Conservation (phyloP, 495 filamentous ascomycete genomes). For the Wilcoxina mikolae region DNA sequence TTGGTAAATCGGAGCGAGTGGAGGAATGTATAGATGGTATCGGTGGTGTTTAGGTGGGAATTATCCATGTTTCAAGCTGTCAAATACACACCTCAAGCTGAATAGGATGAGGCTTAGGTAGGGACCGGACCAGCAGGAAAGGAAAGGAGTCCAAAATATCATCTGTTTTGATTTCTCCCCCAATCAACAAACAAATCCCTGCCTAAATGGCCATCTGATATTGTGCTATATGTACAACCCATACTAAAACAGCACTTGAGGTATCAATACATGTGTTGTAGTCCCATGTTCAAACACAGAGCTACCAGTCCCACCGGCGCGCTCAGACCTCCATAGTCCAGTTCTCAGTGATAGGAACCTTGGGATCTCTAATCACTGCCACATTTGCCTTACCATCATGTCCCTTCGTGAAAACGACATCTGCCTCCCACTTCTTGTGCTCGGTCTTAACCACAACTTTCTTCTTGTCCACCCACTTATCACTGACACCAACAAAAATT, state of each 20-base stretch:
- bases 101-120: too few relatives aligned
- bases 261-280: too few relatives aligned
- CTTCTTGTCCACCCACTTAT: constrained; percentile 52
- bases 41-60: too few relatives aligned
- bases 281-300: too few relatives aligned
- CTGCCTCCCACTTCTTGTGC: constrained; percentile 45
- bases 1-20: too few relatives aligned
- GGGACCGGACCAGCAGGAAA: too few relatives aligned
- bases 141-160: too few relatives aligned
- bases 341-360: constrained; percentile 57
- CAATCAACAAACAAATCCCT: background rate
- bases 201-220: background rate
- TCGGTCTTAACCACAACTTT: constrained; percentile 55
- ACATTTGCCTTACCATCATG: constrained; percentile 52
- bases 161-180: too few relatives aligned
- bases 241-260: background rate
- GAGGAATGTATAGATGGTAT: too few relatives aligned
- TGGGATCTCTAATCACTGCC: constrained; percentile 68
- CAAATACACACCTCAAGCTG: too few relatives aligned
- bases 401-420: constrained; percentile 46
- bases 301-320: constrained; percentile 2
- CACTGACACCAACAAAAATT: constrained; percentile 62
- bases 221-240: background rate
- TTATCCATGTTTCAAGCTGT: too few relatives aligned
- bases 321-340: constrained; percentile 61